Conservation (phyloP, 345 rosid species). For the Eucalyptus cloeziana region DNA sequence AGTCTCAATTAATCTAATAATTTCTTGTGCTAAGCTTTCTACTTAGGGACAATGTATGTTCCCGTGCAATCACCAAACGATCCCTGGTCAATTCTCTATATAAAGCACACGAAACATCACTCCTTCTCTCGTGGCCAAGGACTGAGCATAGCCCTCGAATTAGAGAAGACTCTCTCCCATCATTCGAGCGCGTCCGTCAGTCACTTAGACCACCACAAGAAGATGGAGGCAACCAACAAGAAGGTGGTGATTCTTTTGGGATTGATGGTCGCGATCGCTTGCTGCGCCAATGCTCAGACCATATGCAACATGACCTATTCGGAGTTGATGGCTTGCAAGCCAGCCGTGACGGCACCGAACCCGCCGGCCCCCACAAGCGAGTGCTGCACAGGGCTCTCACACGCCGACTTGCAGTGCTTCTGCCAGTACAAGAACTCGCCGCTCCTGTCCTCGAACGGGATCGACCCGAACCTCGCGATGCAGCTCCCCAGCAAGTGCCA, state of each 20-base stretch:
- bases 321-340: conserved; percentile 31
- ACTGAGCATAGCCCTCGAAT: neutral
- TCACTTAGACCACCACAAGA: neutral
- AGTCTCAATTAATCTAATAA: neutral
- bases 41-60: neutral
- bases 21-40: neutral
- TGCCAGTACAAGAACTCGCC: conserved; percentile 39
- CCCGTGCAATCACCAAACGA: neutral
- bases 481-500: conserved; percentile 37
- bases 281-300: conserved; percentile 9
- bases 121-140: neutral
- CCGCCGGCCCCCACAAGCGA: conserved; percentile 12
- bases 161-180: neutral
- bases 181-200: neutral
- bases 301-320: conserved; percentile 22
- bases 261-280: neutral
- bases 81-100: neutral
- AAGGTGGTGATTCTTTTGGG: neutral
- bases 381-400: conserved; percentile 35
- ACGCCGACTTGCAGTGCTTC: conserved; percentile 28
- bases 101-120: neutral
- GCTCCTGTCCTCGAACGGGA: conserved; percentile 30
- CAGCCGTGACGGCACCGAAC: conserved; percentile 29
- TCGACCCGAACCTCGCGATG: conserved; percentile 46
- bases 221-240: neutral